These are phyloP conservation scores for Fagopyrum esculentum DNA, from an alignment of 148 eudicot species.

Conservation along the genomic window DNA sequence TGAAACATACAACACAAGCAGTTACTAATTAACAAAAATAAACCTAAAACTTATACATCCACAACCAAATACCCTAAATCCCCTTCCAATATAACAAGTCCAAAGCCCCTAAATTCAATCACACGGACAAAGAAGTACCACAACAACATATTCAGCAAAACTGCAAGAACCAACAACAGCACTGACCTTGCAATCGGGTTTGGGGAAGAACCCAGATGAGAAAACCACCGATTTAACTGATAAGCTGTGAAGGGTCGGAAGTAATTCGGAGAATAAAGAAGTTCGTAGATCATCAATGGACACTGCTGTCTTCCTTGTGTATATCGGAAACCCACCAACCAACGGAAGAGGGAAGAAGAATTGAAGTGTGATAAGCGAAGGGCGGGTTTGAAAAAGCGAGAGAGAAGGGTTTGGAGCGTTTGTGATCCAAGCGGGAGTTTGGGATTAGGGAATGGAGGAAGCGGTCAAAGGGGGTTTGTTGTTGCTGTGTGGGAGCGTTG, in stretches of 20 bases:
- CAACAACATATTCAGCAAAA: not conserved
- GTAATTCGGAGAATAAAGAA: not conserved
- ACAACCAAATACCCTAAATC: not conserved
- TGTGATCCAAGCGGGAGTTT: slow-evolving; percentile 11
- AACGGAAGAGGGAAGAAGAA: not conserved
- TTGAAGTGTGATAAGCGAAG: not conserved
- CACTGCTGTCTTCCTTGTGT: not conserved
- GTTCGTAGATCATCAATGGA: slow-evolving; percentile 1
- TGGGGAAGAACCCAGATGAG: not conserved
- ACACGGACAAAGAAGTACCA: not conserved
- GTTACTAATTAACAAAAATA: not conserved
- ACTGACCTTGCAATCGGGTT: not conserved
- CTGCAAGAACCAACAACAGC: not conserved
- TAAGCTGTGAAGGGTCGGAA: not conserved
- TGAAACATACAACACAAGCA: not conserved
- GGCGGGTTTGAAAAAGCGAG: not conserved
- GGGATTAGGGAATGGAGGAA: not conserved
- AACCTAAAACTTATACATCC: too few relatives aligned
- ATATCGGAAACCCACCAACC: not conserved
- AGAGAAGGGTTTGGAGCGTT: not conserved
- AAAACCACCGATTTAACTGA: slow-evolving; percentile 3
- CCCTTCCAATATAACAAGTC: not conserved
- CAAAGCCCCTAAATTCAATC: slow-evolving; percentile 8
- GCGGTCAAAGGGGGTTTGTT: slow-evolving; percentile 9
- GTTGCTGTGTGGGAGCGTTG: slow-evolving; percentile 5